Conservation (phyloP, 2,329 filamentous ascomycete genomes). For the Aureobasidium subglaciale region DNA sequence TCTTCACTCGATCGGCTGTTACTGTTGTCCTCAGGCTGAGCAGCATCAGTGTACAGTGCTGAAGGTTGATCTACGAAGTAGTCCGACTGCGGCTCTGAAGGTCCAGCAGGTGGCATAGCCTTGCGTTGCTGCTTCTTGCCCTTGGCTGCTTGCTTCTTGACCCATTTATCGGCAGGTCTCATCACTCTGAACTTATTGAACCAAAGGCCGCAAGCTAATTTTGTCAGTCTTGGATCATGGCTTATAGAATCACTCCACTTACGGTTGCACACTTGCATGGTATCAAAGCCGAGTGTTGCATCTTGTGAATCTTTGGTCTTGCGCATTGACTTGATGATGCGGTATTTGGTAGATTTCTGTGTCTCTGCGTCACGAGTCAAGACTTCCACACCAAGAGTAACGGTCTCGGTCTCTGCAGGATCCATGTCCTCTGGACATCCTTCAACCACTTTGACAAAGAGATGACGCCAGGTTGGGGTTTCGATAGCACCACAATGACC, state of each 20-base stretch:
- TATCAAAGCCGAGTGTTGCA: slow-evolving; percentile 47
- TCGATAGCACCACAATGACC: slow-evolving; percentile 91
- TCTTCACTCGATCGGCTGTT: slow-evolving; percentile 3
- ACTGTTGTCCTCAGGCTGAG: slow-evolving; percentile 15
- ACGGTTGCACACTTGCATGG: slow-evolving; percentile 82
- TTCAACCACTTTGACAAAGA: slow-evolving; percentile 69
- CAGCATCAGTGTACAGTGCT: slow-evolving; percentile 16
- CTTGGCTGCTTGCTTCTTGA: slow-evolving; percentile 23
- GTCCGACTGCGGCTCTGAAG: slow-evolving; percentile 16
- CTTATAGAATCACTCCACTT: slow-evolving; percentile 35
- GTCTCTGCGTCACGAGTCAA: slow-evolving; percentile 53
- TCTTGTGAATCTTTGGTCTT: slow-evolving; percentile 28
- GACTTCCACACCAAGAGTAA: slow-evolving; percentile 66
- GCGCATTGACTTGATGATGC: slow-evolving; percentile 74
- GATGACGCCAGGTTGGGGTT: slow-evolving; percentile 92
- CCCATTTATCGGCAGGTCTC: slow-evolving; percentile 76
- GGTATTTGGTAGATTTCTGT: slow-evolving; percentile 58
- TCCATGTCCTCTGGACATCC: slow-evolving; percentile 65
- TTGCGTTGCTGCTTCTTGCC: slow-evolving; percentile 28
- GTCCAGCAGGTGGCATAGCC: slow-evolving; percentile 11
- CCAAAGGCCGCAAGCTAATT: slow-evolving; percentile 80
- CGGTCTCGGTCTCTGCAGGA: slow-evolving; percentile 64
- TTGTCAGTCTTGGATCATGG: not conserved
- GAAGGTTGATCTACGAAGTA: slow-evolving; percentile 16
- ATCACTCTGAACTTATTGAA: slow-evolving; percentile 81